A percentile compares a stretch with the other conserved stretches of the same genome.
Evolutionary conservation across 176 grass and related monocot species (phyloP).

Genomic region (Hordeum marinum): DNA sequence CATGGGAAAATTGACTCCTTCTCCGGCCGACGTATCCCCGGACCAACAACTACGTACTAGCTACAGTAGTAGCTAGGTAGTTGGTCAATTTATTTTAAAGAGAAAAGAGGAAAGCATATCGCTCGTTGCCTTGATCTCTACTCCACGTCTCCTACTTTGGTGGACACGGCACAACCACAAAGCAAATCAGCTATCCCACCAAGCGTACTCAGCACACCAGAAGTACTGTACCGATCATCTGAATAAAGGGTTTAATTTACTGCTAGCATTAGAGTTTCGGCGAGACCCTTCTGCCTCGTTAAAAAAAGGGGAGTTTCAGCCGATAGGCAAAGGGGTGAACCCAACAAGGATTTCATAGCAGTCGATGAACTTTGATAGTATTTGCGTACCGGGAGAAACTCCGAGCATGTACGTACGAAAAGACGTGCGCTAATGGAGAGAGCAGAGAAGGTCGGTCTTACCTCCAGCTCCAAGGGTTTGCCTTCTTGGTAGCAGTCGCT

Average conservation of each 20-base stretch:
- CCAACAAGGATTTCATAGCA: not conserved
- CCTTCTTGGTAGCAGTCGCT: not conserved
- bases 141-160: constrained; percentile 19
- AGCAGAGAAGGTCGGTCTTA: constrained; percentile 23
- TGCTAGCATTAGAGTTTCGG: not conserved
- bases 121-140: constrained; percentile 35
- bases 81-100: not conserved
- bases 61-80: not conserved
- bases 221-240: not conserved
- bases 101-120: not conserved
- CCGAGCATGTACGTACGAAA: too few species aligned
- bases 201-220: not conserved
- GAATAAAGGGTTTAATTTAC: not conserved
- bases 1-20: not conserved
- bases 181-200: not conserved
- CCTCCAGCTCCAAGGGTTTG: not conserved
- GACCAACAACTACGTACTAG: not conserved
- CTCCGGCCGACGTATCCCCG: not conserved
- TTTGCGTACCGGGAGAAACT: too few species aligned
- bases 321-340: too few species aligned
- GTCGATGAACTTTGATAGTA: not conserved
- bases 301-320: too few species aligned
- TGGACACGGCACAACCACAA: not conserved
- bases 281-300: not conserved
- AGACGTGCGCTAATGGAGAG: not conserved